These are phyloP conservation scores for Xenoacremonium recifei DNA, from an alignment of 2,329 filamentous ascomycete genomes.

Conservation along the genomic window DNA sequence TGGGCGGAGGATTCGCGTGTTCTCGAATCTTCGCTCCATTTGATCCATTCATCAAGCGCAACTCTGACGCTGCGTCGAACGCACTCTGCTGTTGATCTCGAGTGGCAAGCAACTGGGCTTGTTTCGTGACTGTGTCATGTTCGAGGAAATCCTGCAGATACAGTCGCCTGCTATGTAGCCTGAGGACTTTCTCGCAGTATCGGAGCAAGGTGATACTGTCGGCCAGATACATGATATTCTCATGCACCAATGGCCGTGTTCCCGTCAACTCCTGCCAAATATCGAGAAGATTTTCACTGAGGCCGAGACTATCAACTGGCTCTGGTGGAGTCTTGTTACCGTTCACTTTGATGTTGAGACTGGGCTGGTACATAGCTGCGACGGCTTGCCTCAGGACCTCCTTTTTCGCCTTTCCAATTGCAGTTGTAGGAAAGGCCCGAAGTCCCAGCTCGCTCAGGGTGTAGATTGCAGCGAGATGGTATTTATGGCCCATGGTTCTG, in stretches of 20 bases:
- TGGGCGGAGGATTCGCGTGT: too few relatives aligned
- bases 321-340: not conserved
- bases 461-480: constrained; percentile 39
- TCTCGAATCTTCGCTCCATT: too few relatives aligned
- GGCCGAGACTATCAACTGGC: not conserved
- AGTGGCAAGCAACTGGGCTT: constrained; percentile 25
- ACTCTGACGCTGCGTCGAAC: constrained; percentile 7
- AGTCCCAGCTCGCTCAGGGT: constrained; percentile 40
- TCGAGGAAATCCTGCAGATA: constrained; percentile 35
- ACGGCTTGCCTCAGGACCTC: constrained; percentile 30
- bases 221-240: constrained; percentile 28
- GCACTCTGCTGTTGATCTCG: constrained; percentile 18
- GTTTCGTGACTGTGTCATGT: constrained; percentile 31
- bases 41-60: not conserved
- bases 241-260: constrained; percentile 19
- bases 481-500: constrained; percentile 34
- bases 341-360: not conserved
- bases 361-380: constrained; percentile 9
- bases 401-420: constrained; percentile 45
- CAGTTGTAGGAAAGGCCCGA: constrained; percentile 37
- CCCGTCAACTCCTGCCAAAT: constrained; percentile 33
- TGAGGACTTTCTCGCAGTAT: constrained; percentile 33
- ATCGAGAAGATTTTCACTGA: constrained; percentile 17
- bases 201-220: constrained; percentile 38
- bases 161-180: constrained; percentile 25